Evolutionary conservation across 257 asterid species (phyloP), one percentile per base, ranked within the genome.

Genomic region (Anisodus tanguticus): DNA sequence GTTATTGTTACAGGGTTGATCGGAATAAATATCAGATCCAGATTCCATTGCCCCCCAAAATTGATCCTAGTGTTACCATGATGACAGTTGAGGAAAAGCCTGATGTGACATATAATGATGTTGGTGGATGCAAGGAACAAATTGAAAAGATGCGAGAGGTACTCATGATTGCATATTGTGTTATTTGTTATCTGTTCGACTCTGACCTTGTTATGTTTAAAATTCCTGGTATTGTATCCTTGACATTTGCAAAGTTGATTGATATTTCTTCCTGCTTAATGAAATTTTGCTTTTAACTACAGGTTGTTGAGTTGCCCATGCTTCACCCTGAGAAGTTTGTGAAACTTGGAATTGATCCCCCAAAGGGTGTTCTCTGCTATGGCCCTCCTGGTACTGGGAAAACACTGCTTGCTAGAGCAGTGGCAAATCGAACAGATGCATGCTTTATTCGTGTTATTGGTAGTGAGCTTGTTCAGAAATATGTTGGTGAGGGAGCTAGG

Each of bases 251-350:
- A 31, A 31, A 31, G 35, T 31, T 31, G 35, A 31, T 31, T 31
- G 35, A 31, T 31, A 31, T 31, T 31, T 31, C 35, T 31, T 31
- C 35, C 35, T 31, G 35, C 35, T 31, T 31, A 31, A 31, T 15
- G 58, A 53, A 53, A 53, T 10, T 53, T 53, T 53, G 5, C 10
- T 49, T 67, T n/a, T 39, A n/a, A 8, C 53, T 84, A 66, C 89
- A 94, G 98, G 98, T 95, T 70, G 99, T 95, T 83, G 99, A 95
- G 90, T 89, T 95, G 85, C 98, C 99, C 81, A 94, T 95, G 98
- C 99, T 95, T 88, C 99, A 95, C 80, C 99, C 98, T 5, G 99
- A 95, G 59, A 95, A 95, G 83, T 95, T 95, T 81, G 97, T 95
- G 63, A 94, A 95, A 92, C 93, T 95, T 78, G 99, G 99, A 15